Base-by-base conservation (phyloP, 345 rosid species). In the Schrenkiella parvula region DNA sequence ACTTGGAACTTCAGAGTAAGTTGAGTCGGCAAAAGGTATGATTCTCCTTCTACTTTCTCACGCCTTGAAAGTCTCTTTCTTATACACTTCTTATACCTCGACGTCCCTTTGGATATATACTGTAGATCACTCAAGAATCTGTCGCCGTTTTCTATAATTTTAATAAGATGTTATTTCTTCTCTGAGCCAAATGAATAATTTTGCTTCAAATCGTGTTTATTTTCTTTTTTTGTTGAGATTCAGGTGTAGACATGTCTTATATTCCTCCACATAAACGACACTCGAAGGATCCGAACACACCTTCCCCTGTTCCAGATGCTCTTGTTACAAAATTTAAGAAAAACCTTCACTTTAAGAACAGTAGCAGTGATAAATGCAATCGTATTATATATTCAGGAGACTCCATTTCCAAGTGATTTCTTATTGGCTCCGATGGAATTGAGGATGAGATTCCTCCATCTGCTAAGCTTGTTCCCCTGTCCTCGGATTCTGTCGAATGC, bases 211-310 rank as follows among this genome's bases (percentile, higher is more conserved):
- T 25, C 35, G 0, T 6, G 1, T 57, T 70, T 7, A 4, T 3
- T 18, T 12, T 12, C 1, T 61, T 29, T 8, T 7, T 5, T 5
- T 13, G 18, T 1, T 32, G 17, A 29, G 13, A 44, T 73, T 76
- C 28, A 25, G 34, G 14, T 58, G 31, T 2, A 66, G 28, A 53
- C 25, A 86, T 86, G 93, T 83, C 93, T 59, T 88, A 86, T 43
- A 52, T 88, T 61, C 89, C 91, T 22, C 89, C 88, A 28, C 87
- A 84, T 64, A 89, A 80, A 81, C 80, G 92, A 37, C 80, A 78
- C 28, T 72, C 81, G 1, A 76, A 53, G 56, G 80, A 72, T 39
- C 59, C 68, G 1, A 29, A 4, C 17, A 81, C 21, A 62, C 78
- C 78, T 23, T 26, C 80, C 13, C 84, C 75, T 31, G 70, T 64